These are phyloP conservation scores for Aspergillus sclerotiicarbonarius DNA, from an alignment of 495 filamentous ascomycete genomes.

Conservation along the genomic window DNA sequence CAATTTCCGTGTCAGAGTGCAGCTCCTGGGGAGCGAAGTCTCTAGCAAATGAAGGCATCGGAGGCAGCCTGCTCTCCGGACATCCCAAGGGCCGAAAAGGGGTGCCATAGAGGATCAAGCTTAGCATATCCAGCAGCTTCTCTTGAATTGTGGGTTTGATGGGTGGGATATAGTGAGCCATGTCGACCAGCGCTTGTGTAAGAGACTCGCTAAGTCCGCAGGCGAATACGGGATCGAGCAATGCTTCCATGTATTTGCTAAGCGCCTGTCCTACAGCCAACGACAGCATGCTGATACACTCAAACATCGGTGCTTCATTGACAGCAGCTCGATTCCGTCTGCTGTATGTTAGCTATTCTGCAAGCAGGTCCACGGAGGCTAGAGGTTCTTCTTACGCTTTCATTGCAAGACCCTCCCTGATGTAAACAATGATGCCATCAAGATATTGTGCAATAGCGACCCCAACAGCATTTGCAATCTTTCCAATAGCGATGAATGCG, in stretches of 20 bases:
- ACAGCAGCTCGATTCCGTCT: conserved; percentile 67
- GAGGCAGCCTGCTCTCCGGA: conserved; percentile 64
- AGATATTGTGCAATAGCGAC: conserved; percentile 93
- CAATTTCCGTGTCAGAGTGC: conserved; percentile 83
- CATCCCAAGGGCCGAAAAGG: conserved; percentile 90
- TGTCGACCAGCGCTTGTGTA: conserved; percentile 92
- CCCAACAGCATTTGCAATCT: conserved; percentile 93
- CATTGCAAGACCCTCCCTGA: conserved; percentile 82
- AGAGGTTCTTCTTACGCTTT: conserved; percentile 61
- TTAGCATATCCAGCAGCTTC: conserved; percentile 88
- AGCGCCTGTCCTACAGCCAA: conserved; percentile 93
- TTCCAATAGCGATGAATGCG: conserved; percentile 91
- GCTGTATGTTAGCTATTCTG: conserved; percentile 19
- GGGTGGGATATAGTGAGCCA: conserved; percentile 97
- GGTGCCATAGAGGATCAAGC: conserved; percentile 85
- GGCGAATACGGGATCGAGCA: conserved; percentile 94
- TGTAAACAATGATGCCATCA: conserved; percentile 86
- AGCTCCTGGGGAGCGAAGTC: conserved; percentile 69
- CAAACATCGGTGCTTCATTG: conserved; percentile 89
- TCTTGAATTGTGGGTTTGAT: conserved; percentile 91
- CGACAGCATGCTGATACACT: conserved; percentile 95
- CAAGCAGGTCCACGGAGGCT: background rate
- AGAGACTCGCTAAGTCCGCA: conserved; percentile 90
- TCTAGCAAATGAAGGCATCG: conserved; percentile 75
- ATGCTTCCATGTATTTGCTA: conserved; percentile 95